phyloP scores from a whole-genome alignment of 176 grass and related monocot species.

The Elaeis guineensis region DNA sequence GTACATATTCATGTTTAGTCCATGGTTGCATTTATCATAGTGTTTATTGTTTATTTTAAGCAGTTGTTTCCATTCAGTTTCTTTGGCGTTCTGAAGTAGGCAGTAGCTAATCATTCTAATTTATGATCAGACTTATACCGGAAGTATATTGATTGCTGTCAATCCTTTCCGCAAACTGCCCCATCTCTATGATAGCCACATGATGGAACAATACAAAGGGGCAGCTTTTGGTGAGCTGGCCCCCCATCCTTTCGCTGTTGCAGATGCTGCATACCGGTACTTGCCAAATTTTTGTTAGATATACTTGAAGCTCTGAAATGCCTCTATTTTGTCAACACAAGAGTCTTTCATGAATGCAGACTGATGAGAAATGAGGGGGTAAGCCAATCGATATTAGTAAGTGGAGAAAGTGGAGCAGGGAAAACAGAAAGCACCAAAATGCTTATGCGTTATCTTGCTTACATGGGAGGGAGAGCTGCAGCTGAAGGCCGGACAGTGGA shows the following conservation, averaged over 20 bases:
- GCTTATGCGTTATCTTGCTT: background rate
- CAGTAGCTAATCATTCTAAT: background rate
- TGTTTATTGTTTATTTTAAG: too few relatives aligned
- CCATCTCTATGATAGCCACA: constrained; percentile 91
- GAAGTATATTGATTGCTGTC: constrained; percentile 95
- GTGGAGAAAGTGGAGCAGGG: constrained; percentile 10
- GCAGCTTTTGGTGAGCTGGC: constrained; percentile 89
- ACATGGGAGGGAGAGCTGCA: background rate
- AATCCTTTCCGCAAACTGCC: constrained; percentile 94
- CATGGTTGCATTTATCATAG: too few relatives aligned
- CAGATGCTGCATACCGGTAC: constrained; percentile 94
- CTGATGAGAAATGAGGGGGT: constrained; percentile 21
- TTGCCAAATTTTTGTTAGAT: constrained; percentile 2
- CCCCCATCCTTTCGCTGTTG: constrained; percentile 92
- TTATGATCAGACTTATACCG: constrained; percentile 69
- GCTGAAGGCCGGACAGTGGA: background rate
- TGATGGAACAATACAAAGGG: constrained; percentile 99
- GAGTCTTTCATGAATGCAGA: too few relatives aligned
- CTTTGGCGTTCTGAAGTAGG: too few relatives aligned
- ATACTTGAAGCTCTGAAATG: background rate
- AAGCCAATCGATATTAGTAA: constrained; percentile 29
- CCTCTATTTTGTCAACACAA: background rate
- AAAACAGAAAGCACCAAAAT: background rate
- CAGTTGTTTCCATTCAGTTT: too few relatives aligned
- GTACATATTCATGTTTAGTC: background rate